Conservation (phyloP, 1,139 yeast genomes). For the Kodamaea sp. region DNA sequence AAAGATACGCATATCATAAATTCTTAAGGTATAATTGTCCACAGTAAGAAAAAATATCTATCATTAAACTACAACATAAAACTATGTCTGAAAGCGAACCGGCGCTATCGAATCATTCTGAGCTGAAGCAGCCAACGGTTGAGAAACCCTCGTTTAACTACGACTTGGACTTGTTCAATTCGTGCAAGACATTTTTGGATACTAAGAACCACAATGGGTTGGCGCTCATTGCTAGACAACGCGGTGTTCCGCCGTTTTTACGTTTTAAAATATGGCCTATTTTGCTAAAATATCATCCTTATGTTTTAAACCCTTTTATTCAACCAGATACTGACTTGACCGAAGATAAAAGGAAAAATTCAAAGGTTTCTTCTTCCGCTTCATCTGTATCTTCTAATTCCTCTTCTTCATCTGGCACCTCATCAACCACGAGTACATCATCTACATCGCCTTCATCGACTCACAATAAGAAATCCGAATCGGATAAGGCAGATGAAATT, state of each 20-base stretch:
- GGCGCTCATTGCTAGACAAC: slow-evolving; percentile 76
- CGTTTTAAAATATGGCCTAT: slow-evolving; percentile 85
- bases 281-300: slow-evolving; percentile 76
- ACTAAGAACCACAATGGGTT: slow-evolving; percentile 60
- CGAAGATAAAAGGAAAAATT: slow-evolving; percentile 14
- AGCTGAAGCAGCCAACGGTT: not conserved
- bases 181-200: slow-evolving; percentile 41
- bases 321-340: slow-evolving; percentile 44
- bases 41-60: no score
- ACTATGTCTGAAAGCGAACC: no score
- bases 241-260: slow-evolving; percentile 81
- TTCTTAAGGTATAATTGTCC: no score
- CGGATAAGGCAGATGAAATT: slow-evolving; percentile 20
- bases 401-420: not conserved
- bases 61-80: no score
- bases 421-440: not conserved
- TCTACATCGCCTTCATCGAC: not conserved
- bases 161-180: slow-evolving; percentile 37
- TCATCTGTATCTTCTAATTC: not conserved
- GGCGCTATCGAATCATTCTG: no score
- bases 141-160: slow-evolving; percentile 38
- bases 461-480: slow-evolving; percentile 7
- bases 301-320: slow-evolving; percentile 70
- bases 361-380: slow-evolving; percentile 6
- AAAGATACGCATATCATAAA: no score